Evolutionary conservation across 1,139 yeast genomes (phyloP).

Genomic region (Debaryomycetaceae sp.): DNA sequence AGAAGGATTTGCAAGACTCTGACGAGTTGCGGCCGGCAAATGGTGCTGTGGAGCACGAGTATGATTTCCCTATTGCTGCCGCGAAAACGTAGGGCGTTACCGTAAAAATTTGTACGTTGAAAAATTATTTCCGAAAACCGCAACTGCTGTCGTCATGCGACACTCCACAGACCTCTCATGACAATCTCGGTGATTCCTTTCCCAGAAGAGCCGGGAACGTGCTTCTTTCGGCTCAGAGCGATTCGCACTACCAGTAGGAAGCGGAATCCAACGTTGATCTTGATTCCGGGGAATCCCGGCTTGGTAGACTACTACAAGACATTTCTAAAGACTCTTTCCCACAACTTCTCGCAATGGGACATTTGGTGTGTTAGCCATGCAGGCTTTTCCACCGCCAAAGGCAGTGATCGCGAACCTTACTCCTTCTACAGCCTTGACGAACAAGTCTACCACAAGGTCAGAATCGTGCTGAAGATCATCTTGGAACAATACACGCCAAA

Average conservation of each 20-base stretch:
- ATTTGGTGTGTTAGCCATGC: slow-evolving; percentile 46
- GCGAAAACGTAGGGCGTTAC: too few relatives aligned
- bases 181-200: background rate
- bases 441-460: slow-evolving; percentile 40
- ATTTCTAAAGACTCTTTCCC: slow-evolving; percentile 35
- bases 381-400: slow-evolving; percentile 23
- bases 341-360: slow-evolving; percentile 33
- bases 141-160: background rate
- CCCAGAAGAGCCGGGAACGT: slow-evolving; percentile 12
- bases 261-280: slow-evolving; percentile 17
- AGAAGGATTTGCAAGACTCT: slow-evolving; percentile 22
- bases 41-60: too few relatives aligned
- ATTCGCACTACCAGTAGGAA: slow-evolving; percentile 1
- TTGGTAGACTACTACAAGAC: slow-evolving; percentile 45
- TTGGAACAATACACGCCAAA: slow-evolving; percentile 5
- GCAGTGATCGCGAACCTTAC: background rate
- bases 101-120: too few relatives aligned
- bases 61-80: too few relatives aligned
- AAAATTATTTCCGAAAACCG: too few relatives aligned
- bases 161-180: background rate
- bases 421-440: slow-evolving; percentile 25
- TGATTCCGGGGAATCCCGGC: slow-evolving; percentile 66
- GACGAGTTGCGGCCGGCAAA: too few relatives aligned
- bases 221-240: slow-evolving; percentile 14
- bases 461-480: slow-evolving; percentile 23